Evolutionary conservation across 495 filamentous ascomycete genomes (phyloP), one percentile per base, ranked within the genome.

Genomic region (Chlorociboria aeruginascens): DNA sequence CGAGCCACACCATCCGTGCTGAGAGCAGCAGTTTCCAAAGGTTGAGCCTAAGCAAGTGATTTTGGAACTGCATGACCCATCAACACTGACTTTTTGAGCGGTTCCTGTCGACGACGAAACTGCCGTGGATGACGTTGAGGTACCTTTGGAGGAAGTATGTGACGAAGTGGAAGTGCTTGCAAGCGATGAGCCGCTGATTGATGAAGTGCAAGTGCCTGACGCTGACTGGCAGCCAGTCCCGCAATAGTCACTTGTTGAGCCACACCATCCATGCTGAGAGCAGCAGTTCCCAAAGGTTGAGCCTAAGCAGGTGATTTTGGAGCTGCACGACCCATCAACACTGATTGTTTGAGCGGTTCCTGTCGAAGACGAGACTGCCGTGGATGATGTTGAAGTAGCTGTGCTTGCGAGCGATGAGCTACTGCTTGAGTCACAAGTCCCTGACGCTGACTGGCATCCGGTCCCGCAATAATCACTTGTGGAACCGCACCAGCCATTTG

Each of bases 161-260:
- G 49, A 31, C 13, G 55, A 7, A 6, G 47, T 40, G 29, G 46
- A 38, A 0, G 34, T 39, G 34, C 45, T 47, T 29, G 16, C 45
- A 3, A 17, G n/a, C 20, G 4, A 14, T 9, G 9, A 10, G 38
- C 3, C 3, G 7, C 38, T 40, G 12, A 3, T 29, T 12, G 31
- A 35, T n/a, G 44, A 14, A 37, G 40, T 49, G 25, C 52, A 55
- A 10, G 43, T 56, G 7, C 62, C 58, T 37, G 51, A 58, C 30
- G 45, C 54, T 7, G 56, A 7, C 32, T 67, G 60, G 40, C 66
- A 69, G 6, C 64, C 64, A 8, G 54, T 49, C 2, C 62, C 64
- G 47, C 65, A 69, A 44, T 68, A 69, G 8, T 44, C 63, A 11
- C 48, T 49, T 8, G 58, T 50, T 29, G 51, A 58, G 7, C 64